phyloP scores from a whole-genome alignment of 2,329 filamentous ascomycete genomes.

The Alternaria longipes region DNA sequence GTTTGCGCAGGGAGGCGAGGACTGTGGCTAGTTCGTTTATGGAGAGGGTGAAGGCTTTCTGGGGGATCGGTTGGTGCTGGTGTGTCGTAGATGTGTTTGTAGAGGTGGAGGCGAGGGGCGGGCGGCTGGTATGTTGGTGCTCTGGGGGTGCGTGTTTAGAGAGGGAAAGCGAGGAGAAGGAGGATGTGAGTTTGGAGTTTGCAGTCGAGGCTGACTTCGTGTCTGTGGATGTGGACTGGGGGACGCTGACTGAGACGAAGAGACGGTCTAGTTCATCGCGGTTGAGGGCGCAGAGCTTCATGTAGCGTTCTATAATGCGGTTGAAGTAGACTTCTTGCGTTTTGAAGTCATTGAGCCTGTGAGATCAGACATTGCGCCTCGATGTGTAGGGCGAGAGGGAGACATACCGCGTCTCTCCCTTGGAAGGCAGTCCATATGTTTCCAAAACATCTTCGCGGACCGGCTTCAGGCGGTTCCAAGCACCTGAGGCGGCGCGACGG shows the following conservation, averaged over 20 bases:
- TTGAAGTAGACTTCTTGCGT: conserved; percentile 86
- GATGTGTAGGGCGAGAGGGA: background rate
- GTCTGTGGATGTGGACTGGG: background rate
- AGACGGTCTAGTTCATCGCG: conserved; percentile 77
- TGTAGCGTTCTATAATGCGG: conserved; percentile 86
- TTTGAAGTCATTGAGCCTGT: conserved; percentile 68
- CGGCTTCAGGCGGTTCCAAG: conserved; percentile 68
- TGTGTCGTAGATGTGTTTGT: conserved; percentile 8
- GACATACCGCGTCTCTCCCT: conserved; percentile 81
- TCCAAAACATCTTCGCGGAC: conserved; percentile 80
- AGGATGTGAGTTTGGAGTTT: conserved; percentile 19
- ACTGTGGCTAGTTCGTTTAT: conserved; percentile 73
- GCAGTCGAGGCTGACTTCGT: conserved; percentile 13
- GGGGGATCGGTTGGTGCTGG: conserved; percentile 35
- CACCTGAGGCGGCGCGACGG: conserved; percentile 50
- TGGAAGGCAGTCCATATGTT: conserved; percentile 84
- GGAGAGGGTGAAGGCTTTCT: conserved; percentile 40
- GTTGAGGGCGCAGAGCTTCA: conserved; percentile 84
- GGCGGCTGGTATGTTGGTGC: conserved; percentile 2
- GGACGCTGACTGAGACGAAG: conserved; percentile 70
- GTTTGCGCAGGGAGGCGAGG: conserved; percentile 85
- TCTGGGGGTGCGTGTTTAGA: conserved; percentile 30
- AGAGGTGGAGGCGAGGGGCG: conserved; percentile 1
- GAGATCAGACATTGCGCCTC: background rate
- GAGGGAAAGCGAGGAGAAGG: conserved; percentile 27